Conservation (phyloP, 2,329 filamentous ascomycete species). For the Akanthomyces uredinophilus region DNA sequence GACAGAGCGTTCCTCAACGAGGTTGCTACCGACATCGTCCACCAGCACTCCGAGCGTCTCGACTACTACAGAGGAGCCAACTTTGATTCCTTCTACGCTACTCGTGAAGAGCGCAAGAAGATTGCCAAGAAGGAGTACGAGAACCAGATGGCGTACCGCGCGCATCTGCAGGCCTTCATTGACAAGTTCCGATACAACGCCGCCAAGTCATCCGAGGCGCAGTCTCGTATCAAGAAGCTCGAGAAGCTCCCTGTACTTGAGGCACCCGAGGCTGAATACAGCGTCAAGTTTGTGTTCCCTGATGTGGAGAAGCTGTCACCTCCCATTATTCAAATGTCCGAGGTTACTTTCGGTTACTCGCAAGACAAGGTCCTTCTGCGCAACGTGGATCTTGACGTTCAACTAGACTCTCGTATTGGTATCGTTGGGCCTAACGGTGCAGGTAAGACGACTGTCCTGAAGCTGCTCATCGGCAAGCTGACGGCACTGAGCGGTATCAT, state of each 20-base stretch:
- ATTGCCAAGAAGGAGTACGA: slow-evolving; percentile 96
- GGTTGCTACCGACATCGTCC: slow-evolving; percentile 97
- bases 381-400: slow-evolving; percentile 91
- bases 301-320: slow-evolving; percentile 97
- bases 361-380: slow-evolving; percentile 72
- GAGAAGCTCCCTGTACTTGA: slow-evolving; percentile 94
- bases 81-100: slow-evolving; percentile 96
- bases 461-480: slow-evolving; percentile 88
- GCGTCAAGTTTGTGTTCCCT: slow-evolving; percentile 93
- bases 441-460: slow-evolving; percentile 97
- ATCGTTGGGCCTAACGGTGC: slow-evolving; percentile 99
- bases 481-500: slow-evolving; percentile 74
- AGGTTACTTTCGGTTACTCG: slow-evolving; percentile 84
- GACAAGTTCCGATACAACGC: slow-evolving; percentile 99
- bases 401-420: slow-evolving; percentile 95
- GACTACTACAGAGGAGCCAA: slow-evolving; percentile 99
- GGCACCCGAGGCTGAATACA: slow-evolving; percentile 88
- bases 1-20: slow-evolving; percentile 99
- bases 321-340: slow-evolving; percentile 95
- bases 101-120: slow-evolving; percentile 95
- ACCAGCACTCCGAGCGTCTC: slow-evolving; percentile 93
- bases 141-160: slow-evolving; percentile 91
- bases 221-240: slow-evolving; percentile 97
- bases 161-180: slow-evolving; percentile 95
- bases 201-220: slow-evolving; percentile 95